Percentiles rank a stretch among this genome's conserved stretches.
Conservation (phyloP, 805 yeast genomes). For the Cyberlindnera mississippiensis region DNA sequence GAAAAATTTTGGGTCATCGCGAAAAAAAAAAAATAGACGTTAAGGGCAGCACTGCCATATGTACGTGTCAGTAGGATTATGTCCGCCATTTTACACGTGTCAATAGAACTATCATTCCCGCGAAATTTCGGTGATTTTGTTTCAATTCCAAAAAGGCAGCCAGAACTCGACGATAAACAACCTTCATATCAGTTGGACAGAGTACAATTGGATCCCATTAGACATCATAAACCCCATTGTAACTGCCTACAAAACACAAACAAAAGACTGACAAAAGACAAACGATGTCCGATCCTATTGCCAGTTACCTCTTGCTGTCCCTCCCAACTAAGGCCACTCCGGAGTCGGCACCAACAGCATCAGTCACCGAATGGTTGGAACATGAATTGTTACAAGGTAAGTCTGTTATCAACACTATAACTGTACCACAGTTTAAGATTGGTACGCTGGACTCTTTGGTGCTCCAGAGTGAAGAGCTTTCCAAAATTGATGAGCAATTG, state of each 20-base stretch:
- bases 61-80: no score
- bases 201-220: no score
- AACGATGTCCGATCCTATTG: constrained; percentile 31
- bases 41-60: background rate
- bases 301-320: constrained; percentile 51
- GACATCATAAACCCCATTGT: constrained; percentile 1
- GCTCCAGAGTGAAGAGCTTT: constrained; percentile 84
- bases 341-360: constrained; percentile 40
- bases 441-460: constrained; percentile 93
- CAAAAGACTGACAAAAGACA: no score
- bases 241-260: background rate
- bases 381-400: constrained; percentile 52
- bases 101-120: no score
- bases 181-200: no score
- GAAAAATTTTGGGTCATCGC: no score
- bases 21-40: background rate
- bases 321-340: constrained; percentile 55
- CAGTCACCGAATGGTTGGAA: constrained; percentile 50
- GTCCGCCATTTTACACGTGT: no score
- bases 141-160: no score
- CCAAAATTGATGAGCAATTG: constrained; percentile 78
- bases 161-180: no score
- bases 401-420: constrained; percentile 51
- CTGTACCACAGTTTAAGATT: constrained; percentile 82
- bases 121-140: no score